These are phyloP conservation scores for Ogataea degrootiae DNA, from an alignment of 805 yeast genomes.

Conservation along the genomic window DNA sequence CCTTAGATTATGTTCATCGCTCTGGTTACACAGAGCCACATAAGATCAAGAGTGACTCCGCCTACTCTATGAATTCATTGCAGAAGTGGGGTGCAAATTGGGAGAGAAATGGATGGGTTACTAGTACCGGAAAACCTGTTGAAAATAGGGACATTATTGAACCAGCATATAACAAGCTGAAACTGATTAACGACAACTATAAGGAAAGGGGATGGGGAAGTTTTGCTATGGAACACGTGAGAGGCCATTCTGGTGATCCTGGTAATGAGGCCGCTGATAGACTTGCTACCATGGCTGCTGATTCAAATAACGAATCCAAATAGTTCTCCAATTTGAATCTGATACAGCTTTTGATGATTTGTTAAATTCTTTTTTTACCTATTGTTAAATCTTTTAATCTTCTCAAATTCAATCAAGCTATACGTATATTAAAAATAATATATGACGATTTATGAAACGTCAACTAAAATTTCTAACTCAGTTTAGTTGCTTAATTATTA, in stretches of 20 bases:
- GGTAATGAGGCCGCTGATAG: slow-evolving; percentile 80
- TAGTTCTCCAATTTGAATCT: too few species aligned
- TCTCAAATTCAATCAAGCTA: too few species aligned
- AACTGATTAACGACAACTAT: slow-evolving; percentile 35
- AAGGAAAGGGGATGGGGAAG: slow-evolving; percentile 29
- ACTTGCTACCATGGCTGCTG: slow-evolving; percentile 48
- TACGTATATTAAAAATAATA: too few species aligned
- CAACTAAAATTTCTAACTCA: too few species aligned
- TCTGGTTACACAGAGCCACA: slow-evolving; percentile 23
- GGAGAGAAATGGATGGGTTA: slow-evolving; percentile 53
- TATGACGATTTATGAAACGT: too few species aligned
- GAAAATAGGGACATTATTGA: slow-evolving; percentile 49
- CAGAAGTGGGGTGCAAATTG: slow-evolving; percentile 55
- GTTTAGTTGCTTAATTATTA: too few species aligned
- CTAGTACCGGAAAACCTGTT: slow-evolving; percentile 39
- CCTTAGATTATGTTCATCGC: slow-evolving; percentile 38
- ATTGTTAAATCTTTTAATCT: too few species aligned
- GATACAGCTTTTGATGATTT: too few species aligned
- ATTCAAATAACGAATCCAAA: slow-evolving; percentile 6
- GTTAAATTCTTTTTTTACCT: too few species aligned
- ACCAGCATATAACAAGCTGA: slow-evolving; percentile 22
- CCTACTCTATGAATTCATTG: slow-evolving; percentile 54
- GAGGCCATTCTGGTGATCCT: slow-evolving; percentile 61
- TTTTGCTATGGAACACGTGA: slow-evolving; percentile 54
- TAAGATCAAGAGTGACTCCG: slow-evolving; percentile 64